These are phyloP conservation scores for Dactylorhiza incarnata DNA, from an alignment of 106 monocot genomes.

Conservation along the genomic window DNA sequence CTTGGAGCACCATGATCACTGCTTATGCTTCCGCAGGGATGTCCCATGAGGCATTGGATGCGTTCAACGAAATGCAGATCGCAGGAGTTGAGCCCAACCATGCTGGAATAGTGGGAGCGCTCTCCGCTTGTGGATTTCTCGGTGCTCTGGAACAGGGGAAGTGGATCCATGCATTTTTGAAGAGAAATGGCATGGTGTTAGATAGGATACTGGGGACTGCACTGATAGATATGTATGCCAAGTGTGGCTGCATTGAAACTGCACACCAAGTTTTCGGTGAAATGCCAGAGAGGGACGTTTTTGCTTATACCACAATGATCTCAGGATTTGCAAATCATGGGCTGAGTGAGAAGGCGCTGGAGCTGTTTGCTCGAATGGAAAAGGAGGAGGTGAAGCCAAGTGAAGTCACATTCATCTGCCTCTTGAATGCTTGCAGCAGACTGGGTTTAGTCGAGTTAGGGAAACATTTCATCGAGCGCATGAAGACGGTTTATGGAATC, in stretches of 20 bases:
- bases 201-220: slow-evolving; percentile 48
- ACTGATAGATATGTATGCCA: slow-evolving; percentile 59
- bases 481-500: slow-evolving; percentile 38
- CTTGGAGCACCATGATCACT: slow-evolving; percentile 58
- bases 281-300: slow-evolving; percentile 63
- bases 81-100: slow-evolving; percentile 33
- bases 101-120: slow-evolving; percentile 34
- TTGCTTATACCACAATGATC: slow-evolving; percentile 74
- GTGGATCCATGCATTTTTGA: slow-evolving; percentile 38
- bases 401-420: slow-evolving; percentile 70
- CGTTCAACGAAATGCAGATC: slow-evolving; percentile 47
- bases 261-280: slow-evolving; percentile 44
- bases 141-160: slow-evolving; percentile 52
- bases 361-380: slow-evolving; percentile 50
- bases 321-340: slow-evolving; percentile 72
- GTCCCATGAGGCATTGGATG: slow-evolving; percentile 33
- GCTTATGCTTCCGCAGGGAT: slow-evolving; percentile 28
- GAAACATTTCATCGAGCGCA: slow-evolving; percentile 38
- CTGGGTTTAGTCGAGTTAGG: slow-evolving; percentile 53
- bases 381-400: slow-evolving; percentile 58
- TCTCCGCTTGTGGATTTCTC: slow-evolving; percentile 44
- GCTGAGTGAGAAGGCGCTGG: slow-evolving; percentile 39
- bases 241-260: slow-evolving; percentile 38
- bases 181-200: slow-evolving; percentile 21
- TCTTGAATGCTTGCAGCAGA: slow-evolving; percentile 62